Base-by-base conservation (phyloP, 2,329 filamentous ascomycete species). In the Annulohypoxylon truncatum region DNA sequence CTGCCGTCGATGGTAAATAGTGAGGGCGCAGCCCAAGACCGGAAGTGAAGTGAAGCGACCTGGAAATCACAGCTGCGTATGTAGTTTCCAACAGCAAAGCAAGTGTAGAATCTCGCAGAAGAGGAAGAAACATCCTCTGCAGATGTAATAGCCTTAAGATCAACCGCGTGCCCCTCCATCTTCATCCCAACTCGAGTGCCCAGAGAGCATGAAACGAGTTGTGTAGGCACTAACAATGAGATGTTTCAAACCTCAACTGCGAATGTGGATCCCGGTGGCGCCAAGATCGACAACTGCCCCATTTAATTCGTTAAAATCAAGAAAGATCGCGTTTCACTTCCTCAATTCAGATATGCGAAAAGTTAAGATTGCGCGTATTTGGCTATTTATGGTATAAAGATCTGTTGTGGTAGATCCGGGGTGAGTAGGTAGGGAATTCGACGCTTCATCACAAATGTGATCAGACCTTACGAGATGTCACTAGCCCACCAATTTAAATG, bases 211-310 rank as follows among this genome's bases (percentile, higher is more conserved):
- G 63, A 69, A 69, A 69, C 66, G n/a, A n/a, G 42, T n/a, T 22
- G 50, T 52, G 55, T 22, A 24, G 60, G 54, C 66, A 62, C 62
- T 35, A 50, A 57, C 52, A 20, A 33, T 54, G 52, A 5, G 33
- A 60, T 53, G 66, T 69, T 69, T 69, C 66, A 69, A 64, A 15
- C 42, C 48, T 55, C 59, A 58, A 58, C 59, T n/a, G 26, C 53
- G n/a, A 18, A 48, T 35, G 63, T 26, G 47, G 63, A 66, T 66
- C 55, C 24, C 15, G 63, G 66, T 69, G 66, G 66, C 66, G 63
- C 66, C 66, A 66, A 69, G 66, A 26, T 61, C 42, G 15, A 2
- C 44, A 33, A 44, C 22, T 12, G 22, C 20, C n/a, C 46, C 31
- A 31, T 46, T 18, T 28, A 38, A 64, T 64, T 66, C 56, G 55